Evolutionary conservation across 805 yeast species (phyloP).

Genomic region (Barnettozyma californica): DNA sequence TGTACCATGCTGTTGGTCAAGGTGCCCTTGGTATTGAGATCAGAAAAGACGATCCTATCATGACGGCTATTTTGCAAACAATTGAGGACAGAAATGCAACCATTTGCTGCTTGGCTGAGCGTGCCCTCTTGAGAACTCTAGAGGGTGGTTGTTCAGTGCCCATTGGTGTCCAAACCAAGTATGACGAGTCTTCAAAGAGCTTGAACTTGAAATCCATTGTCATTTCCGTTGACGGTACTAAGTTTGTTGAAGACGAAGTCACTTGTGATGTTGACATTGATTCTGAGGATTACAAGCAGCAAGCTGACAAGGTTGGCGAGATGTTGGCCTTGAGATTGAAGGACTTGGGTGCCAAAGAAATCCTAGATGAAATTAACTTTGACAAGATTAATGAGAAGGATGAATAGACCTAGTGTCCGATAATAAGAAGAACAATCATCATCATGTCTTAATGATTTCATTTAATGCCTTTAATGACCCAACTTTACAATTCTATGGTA

Average conservation of each 20-base stretch:
- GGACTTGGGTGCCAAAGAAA: slow-evolving; percentile 74
- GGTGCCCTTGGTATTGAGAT: slow-evolving; percentile 96
- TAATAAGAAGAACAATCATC: background rate
- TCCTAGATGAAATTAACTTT: slow-evolving; percentile 74
- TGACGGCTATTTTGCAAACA: slow-evolving; percentile 52
- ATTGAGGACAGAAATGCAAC: slow-evolving; percentile 66
- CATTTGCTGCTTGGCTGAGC: slow-evolving; percentile 79
- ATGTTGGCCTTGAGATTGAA: slow-evolving; percentile 63
- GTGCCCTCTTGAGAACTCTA: slow-evolving; percentile 77
- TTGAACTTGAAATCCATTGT: slow-evolving; percentile 66
- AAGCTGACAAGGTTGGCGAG: slow-evolving; percentile 68
- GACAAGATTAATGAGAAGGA: slow-evolving; percentile 43
- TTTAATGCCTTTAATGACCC: slow-evolving; percentile 4
- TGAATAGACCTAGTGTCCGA: slow-evolving; percentile 17
- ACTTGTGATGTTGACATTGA: slow-evolving; percentile 20
- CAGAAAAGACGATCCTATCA: slow-evolving; percentile 57
- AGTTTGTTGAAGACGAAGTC: slow-evolving; percentile 54
- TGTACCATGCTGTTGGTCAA: slow-evolving; percentile 98
- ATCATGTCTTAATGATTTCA: background rate
- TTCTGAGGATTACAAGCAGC: slow-evolving; percentile 38
- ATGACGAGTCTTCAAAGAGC: slow-evolving; percentile 37
- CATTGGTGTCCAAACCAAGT: slow-evolving; percentile 76
- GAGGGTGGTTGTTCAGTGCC: slow-evolving; percentile 99
- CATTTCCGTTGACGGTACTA: slow-evolving; percentile 77
- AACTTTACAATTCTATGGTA: background rate